phyloP scores from a whole-genome alignment of 768 basidiomycete genomes.

The Hortiboletus campestris region DNA sequence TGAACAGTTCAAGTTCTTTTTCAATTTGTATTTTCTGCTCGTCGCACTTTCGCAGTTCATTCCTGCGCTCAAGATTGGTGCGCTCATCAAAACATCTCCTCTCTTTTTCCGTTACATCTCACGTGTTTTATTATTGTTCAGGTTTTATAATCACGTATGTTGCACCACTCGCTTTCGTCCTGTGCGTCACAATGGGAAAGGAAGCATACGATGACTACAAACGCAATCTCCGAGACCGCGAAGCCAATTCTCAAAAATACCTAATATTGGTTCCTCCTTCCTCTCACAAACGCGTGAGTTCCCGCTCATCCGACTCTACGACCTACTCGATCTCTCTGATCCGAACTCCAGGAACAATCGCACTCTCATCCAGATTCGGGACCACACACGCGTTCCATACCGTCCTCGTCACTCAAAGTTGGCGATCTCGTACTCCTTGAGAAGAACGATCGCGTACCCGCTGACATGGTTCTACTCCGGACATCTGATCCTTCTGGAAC shows the following conservation, averaged over 20 bases:
- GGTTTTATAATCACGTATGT: slow-evolving; percentile 96
- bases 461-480: slow-evolving; percentile 85
- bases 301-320: slow-evolving; percentile 16
- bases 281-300: slow-evolving; percentile 26
- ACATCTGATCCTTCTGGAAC: slow-evolving; percentile 90
- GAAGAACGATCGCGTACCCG: slow-evolving; percentile 96
- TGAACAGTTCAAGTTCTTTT: slow-evolving; percentile 99
- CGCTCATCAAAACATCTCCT: slow-evolving; percentile 20
- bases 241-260: slow-evolving; percentile 94
- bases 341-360: slow-evolving; percentile 13
- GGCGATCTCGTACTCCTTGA: slow-evolving; percentile 90
- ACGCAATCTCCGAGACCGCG: slow-evolving; percentile 85
- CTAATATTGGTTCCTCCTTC: slow-evolving; percentile 65
- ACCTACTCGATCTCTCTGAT: slow-evolving; percentile 20
- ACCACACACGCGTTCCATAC: slow-evolving; percentile 70
- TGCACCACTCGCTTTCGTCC: slow-evolving; percentile 93
- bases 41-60: slow-evolving; percentile 96
- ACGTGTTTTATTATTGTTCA: slow-evolving; percentile 27
- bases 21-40: slow-evolving; percentile 97
- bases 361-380: slow-evolving; percentile 35
- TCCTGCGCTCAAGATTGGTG: slow-evolving; percentile 93
- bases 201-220: slow-evolving; percentile 99
- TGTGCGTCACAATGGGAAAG: slow-evolving; percentile 95
- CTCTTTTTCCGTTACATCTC: not conserved
- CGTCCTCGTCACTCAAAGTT: slow-evolving; percentile 84